phyloP scores from a whole-genome alignment of 169 alveolate species.

The Plasmodium chabaudi region DNA sequence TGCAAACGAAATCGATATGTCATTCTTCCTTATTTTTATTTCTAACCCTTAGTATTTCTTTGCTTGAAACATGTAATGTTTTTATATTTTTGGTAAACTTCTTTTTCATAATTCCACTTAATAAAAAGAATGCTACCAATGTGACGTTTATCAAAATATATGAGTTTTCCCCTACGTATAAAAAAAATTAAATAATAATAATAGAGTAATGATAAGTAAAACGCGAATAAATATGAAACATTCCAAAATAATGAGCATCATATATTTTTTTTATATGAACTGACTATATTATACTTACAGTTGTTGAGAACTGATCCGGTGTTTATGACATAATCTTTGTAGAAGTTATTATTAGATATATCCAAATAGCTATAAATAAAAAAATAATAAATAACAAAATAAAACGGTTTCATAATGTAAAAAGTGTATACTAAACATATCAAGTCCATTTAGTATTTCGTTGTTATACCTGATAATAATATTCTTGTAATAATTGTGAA shows the following conservation, averaged over 20 bases:
- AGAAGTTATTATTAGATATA: constrained; percentile 11
- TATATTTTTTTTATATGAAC: no score
- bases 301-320: constrained; percentile 38
- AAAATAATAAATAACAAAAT: background rate
- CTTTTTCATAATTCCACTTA: constrained; percentile 67
- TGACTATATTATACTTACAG: constrained; percentile 12
- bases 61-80: constrained; percentile 58
- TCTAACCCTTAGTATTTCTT: constrained; percentile 60
- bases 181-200: background rate
- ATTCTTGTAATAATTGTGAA: constrained; percentile 30
- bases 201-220: no score
- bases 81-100: constrained; percentile 59
- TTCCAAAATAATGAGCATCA: no score
- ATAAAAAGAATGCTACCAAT: constrained; percentile 23
- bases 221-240: no score
- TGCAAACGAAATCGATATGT: background rate
- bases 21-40: background rate
- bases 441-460: background rate
- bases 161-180: constrained; percentile 52
- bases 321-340: constrained; percentile 36
- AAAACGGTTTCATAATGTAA: background rate
- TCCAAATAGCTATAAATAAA: constrained; percentile 19
- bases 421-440: background rate
- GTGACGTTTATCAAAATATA: constrained; percentile 38
- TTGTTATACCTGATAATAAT: constrained; percentile 22